Conservation (phyloP, 2,329 filamentous ascomycete species). For the Saccharata proteae region DNA sequence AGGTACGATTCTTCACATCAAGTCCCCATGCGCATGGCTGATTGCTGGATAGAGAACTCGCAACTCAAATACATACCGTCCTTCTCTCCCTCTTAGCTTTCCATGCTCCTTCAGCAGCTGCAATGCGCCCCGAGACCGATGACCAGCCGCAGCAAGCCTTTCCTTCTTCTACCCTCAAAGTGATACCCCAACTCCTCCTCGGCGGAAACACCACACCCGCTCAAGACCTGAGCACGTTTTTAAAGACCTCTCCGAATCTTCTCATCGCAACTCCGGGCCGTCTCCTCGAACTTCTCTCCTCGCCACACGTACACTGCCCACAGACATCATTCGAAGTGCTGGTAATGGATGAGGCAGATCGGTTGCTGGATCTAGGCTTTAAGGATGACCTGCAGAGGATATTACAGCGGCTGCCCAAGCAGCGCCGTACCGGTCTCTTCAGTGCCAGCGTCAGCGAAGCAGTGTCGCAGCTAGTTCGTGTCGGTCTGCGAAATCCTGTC, state of each 20-base stretch:
- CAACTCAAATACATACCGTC: slow-evolving; percentile 78
- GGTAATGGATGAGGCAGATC: slow-evolving; percentile 88
- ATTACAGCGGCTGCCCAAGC: slow-evolving; percentile 73
- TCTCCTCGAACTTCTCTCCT: slow-evolving; percentile 74
- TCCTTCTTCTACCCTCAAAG: slow-evolving; percentile 38
- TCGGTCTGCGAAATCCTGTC: slow-evolving; percentile 86
- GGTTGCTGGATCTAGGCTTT: slow-evolving; percentile 85
- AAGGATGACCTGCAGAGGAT: slow-evolving; percentile 84
- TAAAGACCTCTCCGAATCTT: slow-evolving; percentile 75
- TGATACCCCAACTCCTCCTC: slow-evolving; percentile 79
- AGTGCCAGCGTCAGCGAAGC: slow-evolving; percentile 94
- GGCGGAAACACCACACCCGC: slow-evolving; percentile 71
- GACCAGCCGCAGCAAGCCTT: slow-evolving; percentile 25
- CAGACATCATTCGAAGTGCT: slow-evolving; percentile 85
- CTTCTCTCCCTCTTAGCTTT: slow-evolving; percentile 67
- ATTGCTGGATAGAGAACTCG: slow-evolving; percentile 55
- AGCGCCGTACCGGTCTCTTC: slow-evolving; percentile 84
- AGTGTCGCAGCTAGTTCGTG: slow-evolving; percentile 81
- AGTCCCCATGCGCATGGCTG: not conserved
- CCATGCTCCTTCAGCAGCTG: slow-evolving; percentile 64
- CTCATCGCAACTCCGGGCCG: slow-evolving; percentile 85
- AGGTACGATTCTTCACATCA: slow-evolving; percentile 22
- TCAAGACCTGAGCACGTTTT: slow-evolving; percentile 76
- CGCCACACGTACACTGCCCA: slow-evolving; percentile 75
- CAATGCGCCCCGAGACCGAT: slow-evolving; percentile 43